phyloP scores from a whole-genome alignment of 352 stramenopile species.

The Phytophthora syringae region DNA sequence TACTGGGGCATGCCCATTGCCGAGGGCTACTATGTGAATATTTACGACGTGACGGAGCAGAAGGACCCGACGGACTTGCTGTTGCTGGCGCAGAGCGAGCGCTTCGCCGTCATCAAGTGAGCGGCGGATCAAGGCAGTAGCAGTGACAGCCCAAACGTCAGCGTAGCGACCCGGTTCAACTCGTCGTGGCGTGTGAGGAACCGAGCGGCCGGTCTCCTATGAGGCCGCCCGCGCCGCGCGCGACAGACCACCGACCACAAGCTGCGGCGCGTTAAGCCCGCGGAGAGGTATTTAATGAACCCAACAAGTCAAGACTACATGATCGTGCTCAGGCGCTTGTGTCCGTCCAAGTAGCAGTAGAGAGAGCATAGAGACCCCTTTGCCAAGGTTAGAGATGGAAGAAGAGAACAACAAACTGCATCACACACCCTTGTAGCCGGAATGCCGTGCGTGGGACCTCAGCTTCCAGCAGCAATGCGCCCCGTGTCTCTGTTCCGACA shows the following conservation, averaged over 20 bases:
- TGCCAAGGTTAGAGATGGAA: slow-evolving; percentile 33
- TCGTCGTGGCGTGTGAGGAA: slow-evolving; percentile 20
- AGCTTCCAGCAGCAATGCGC: slow-evolving; percentile 20
- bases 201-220: neutral
- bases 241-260: slow-evolving; percentile 2
- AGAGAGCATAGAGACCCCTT: slow-evolving; percentile 16
- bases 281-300: slow-evolving; percentile 51
- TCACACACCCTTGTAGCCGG: slow-evolving; percentile 11
- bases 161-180: slow-evolving; percentile 33
- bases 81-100: slow-evolving; percentile 73
- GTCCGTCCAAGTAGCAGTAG: slow-evolving; percentile 17
- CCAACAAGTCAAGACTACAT: slow-evolving; percentile 43
- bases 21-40: slow-evolving; percentile 89
- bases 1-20: slow-evolving; percentile 89
- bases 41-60: slow-evolving; percentile 82
- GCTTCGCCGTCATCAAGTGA: slow-evolving; percentile 70
- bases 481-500: slow-evolving; percentile 17
- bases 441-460: neutral
- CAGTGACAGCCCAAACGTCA: slow-evolving; percentile 37
- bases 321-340: slow-evolving; percentile 30
- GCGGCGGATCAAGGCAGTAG: slow-evolving; percentile 14
- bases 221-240: neutral
- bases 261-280: slow-evolving; percentile 28
- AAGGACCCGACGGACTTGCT: slow-evolving; percentile 45
- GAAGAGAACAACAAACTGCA: slow-evolving; percentile 22